Conservation (phyloP, 805 yeast genomes). For the Candida nemodendra region DNA sequence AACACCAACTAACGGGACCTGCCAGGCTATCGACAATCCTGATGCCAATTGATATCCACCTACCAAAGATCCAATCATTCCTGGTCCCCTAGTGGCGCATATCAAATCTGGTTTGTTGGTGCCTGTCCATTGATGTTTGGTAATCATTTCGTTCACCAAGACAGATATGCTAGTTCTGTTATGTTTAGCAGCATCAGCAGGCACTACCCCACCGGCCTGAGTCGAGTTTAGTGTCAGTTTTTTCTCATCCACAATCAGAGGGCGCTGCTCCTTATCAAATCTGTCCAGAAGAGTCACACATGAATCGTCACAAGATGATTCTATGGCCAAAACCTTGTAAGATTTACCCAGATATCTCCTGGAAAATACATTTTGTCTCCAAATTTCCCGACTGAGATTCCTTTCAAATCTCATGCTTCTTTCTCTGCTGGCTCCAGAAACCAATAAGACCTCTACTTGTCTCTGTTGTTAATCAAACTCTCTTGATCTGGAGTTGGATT, state of each 20-base stretch:
- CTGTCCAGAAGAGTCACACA: constrained; percentile 79
- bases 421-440: too few relatives aligned
- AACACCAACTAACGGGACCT: constrained; percentile 78
- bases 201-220: constrained; percentile 79
- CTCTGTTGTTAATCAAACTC: too few relatives aligned
- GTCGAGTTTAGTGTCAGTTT: constrained; percentile 68
- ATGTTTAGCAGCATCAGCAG: constrained; percentile 77
- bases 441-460: too few relatives aligned
- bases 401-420: too few relatives aligned
- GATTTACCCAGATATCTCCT: too few relatives aligned
- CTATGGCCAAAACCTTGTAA: constrained; percentile 79
- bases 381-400: too few relatives aligned
- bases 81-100: constrained; percentile 94
- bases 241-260: constrained; percentile 54
- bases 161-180: constrained; percentile 62
- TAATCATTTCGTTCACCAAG: constrained; percentile 47
- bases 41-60: constrained; percentile 83
- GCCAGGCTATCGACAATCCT: constrained; percentile 79
- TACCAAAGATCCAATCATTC: constrained; percentile 86
- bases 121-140: constrained; percentile 33
- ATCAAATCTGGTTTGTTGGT: constrained; percentile 59
- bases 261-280: constrained; percentile 33
- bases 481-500: too few relatives aligned
- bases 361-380: too few relatives aligned
- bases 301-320: constrained; percentile 93